Conservation (phyloP, 2,329 filamentous ascomycete genomes). For the Fusarium sambucinum region DNA sequence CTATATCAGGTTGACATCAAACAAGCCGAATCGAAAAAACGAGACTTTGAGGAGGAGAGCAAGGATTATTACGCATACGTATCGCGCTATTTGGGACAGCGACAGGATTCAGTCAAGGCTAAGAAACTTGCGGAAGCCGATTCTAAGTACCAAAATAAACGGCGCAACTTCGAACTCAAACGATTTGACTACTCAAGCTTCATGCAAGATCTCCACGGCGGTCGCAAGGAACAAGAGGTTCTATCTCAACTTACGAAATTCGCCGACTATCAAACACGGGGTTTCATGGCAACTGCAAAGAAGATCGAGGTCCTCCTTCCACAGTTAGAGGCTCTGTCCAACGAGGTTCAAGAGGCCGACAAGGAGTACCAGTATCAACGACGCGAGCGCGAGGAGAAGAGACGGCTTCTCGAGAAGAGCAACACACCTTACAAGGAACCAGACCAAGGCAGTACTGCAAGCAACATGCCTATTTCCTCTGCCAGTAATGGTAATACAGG, state of each 20-base stretch:
- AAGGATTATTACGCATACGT: conserved; percentile 98
- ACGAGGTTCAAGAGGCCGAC: conserved; percentile 91
- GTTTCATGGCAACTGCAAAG: conserved; percentile 84
- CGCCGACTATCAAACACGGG: conserved; percentile 88
- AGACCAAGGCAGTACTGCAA: conserved; percentile 65
- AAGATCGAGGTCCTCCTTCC: conserved; percentile 89
- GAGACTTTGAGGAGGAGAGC: conserved; percentile 98
- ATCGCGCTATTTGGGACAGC: conserved; percentile 93
- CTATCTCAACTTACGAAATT: conserved; percentile 94
- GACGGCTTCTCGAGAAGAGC: conserved; percentile 88
- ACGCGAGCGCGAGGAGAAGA: conserved; percentile 95
- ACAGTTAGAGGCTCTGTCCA: conserved; percentile 87
- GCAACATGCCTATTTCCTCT: conserved; percentile 48
- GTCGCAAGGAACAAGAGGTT: conserved; percentile 98
- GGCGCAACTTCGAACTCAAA: conserved; percentile 95
- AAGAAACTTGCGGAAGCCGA: conserved; percentile 97
- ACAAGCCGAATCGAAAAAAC: conserved; percentile 94
- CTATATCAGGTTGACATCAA: conserved; percentile 97
- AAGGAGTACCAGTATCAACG: conserved; percentile 97
- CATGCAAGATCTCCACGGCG: conserved; percentile 98
- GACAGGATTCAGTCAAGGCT: conserved; percentile 94
- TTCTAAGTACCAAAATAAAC: conserved; percentile 94
- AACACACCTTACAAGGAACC: conserved; percentile 79
- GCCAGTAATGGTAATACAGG: conserved; percentile 60
- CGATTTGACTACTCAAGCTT: conserved; percentile 99